A percentile compares a stretch with the other conserved stretches of the same genome.
Evolutionary conservation across 257 asterid species (phyloP).

Genomic region (Rhazya stricta): DNA sequence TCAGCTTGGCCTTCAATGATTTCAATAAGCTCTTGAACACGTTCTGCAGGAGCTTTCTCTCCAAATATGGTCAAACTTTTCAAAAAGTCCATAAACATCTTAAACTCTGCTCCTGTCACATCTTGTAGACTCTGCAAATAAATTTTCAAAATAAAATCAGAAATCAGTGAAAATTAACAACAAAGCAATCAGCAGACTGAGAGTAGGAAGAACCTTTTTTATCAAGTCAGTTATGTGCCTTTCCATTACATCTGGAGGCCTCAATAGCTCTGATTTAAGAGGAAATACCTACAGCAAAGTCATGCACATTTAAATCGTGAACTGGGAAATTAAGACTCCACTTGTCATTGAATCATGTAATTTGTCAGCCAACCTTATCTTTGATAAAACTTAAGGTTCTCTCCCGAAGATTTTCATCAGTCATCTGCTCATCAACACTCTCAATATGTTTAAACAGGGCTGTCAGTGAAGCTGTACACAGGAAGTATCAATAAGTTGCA

Average conservation of each 20-base stretch:
- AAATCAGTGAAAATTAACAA: neutral
- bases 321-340: neutral
- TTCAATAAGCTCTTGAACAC: conserved; percentile 78
- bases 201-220: conserved; percentile 44
- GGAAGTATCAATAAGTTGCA: conserved; percentile 13
- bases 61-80: conserved; percentile 77
- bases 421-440: conserved; percentile 77
- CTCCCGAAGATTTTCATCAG: conserved; percentile 92
- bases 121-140: conserved; percentile 83
- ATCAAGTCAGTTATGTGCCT: conserved; percentile 88
- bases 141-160: neutral
- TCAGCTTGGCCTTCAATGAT: conserved; percentile 95
- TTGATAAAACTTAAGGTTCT: conserved; percentile 72
- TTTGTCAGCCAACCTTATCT: conserved; percentile 62
- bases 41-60: conserved; percentile 64
- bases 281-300: conserved; percentile 66
- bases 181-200: neutral
- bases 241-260: conserved; percentile 82
- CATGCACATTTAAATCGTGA: neutral
- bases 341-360: conserved; percentile 14
- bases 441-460: conserved; percentile 92
- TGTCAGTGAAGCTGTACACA: conserved; percentile 70
- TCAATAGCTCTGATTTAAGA: conserved; percentile 79
- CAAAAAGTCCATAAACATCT: conserved; percentile 86
- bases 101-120: conserved; percentile 93